Percentiles rank a stretch among this genome's conserved stretches.
Conservation (phyloP, 2,329 filamentous ascomycete genomes). For the Fulvia fulva region DNA sequence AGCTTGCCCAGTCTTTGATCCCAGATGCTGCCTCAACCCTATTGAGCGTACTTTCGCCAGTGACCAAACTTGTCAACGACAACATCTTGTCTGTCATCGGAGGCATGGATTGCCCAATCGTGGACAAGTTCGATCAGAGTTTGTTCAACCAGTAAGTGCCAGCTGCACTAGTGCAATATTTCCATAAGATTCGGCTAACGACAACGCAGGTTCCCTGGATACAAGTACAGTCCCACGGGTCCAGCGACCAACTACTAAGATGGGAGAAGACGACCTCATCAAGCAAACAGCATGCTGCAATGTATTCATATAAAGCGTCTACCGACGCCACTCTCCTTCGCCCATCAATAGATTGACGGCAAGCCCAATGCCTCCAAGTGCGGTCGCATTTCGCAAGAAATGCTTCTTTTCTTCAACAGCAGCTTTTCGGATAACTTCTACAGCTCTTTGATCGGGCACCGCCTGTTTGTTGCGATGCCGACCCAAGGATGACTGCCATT, state of each 20-base stretch:
- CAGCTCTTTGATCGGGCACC: not conserved
- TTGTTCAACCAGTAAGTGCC: constrained; percentile 6
- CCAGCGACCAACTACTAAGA: constrained; percentile 18
- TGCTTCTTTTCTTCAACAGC: too few relatives aligned
- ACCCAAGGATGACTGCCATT: too few relatives aligned
- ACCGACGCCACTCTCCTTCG: not conserved
- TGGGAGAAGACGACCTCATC: not conserved
- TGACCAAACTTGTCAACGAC: constrained; percentile 18
- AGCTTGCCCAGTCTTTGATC: constrained; percentile 13
- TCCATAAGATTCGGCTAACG: not conserved
- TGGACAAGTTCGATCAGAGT: constrained; percentile 16
- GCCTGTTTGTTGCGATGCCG: not conserved
- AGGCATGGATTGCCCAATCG: constrained; percentile 18
- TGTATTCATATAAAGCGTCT: not conserved
- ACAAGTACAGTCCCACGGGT: constrained; percentile 21
- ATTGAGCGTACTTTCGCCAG: constrained; percentile 6
- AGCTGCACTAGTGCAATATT: too few relatives aligned
- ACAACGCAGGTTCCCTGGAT: constrained; percentile 12
- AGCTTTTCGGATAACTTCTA: too few relatives aligned
- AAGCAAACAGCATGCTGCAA: not conserved
- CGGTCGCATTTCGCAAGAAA: not conserved
- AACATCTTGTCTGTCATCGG: constrained; percentile 11
- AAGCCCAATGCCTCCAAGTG: not conserved
- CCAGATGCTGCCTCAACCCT: constrained; percentile 10
- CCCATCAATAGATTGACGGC: not conserved